Conservation (phyloP, 768 basidiomycete species). For the Podaxis carcinomalis region DNA sequence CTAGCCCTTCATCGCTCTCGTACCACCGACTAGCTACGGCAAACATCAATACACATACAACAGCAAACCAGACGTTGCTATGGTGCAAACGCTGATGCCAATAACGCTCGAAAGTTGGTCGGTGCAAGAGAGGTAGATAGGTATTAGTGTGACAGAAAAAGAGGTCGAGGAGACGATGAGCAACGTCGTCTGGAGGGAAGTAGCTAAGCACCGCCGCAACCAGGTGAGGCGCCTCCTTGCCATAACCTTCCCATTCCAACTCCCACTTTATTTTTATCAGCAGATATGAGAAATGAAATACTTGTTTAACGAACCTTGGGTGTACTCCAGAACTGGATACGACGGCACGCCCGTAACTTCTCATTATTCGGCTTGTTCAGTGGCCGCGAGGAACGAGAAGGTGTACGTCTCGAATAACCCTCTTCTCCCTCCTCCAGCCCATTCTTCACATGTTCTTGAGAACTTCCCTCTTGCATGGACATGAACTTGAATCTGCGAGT, state of each 20-base stretch:
- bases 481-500: slow-evolving; percentile 50
- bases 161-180: slow-evolving; percentile 51
- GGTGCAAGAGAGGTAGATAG: slow-evolving; percentile 66
- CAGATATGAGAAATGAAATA: background rate
- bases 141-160: slow-evolving; percentile 64
- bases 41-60: slow-evolving; percentile 59
- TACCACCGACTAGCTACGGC: slow-evolving; percentile 68
- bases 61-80: slow-evolving; percentile 54
- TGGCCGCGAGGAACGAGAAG: background rate
- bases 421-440: slow-evolving; percentile 14
- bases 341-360: slow-evolving; percentile 23
- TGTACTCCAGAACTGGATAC: slow-evolving; percentile 54
- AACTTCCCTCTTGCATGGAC: slow-evolving; percentile 34
- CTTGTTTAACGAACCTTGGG: slow-evolving; percentile 39
- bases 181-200: slow-evolving; percentile 66
- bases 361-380: slow-evolving; percentile 18
- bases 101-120: slow-evolving; percentile 62
- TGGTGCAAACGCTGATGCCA: slow-evolving; percentile 51
- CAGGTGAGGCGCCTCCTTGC: slow-evolving; percentile 24
- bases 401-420: background rate
- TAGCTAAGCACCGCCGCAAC: slow-evolving; percentile 31
- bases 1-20: slow-evolving; percentile 35
- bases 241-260: slow-evolving; percentile 44
- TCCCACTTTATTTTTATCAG: slow-evolving; percentile 48
- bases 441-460: background rate